phyloP scores from a whole-genome alignment of 2,329 filamentous ascomycete genomes.

The Niveomyces coronatus region DNA sequence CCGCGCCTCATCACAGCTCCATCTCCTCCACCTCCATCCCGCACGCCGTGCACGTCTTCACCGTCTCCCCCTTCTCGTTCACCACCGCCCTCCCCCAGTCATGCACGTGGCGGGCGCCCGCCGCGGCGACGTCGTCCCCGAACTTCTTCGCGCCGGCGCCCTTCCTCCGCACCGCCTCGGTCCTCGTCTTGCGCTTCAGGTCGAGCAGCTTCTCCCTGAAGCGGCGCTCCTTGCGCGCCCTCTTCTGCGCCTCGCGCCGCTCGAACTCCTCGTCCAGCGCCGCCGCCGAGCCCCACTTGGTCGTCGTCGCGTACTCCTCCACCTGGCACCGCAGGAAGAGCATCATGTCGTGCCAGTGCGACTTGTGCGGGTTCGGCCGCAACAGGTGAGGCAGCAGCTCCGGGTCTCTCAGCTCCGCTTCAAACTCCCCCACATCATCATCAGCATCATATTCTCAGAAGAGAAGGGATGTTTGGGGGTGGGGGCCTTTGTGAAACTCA shows the following conservation, averaged over 20 bases:
- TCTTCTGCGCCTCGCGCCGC: constrained; percentile 66
- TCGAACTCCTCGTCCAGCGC: constrained; percentile 84
- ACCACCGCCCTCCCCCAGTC: constrained; percentile 69
- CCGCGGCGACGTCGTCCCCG: constrained; percentile 69
- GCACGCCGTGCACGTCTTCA: constrained; percentile 70
- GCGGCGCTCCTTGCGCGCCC: constrained; percentile 78
- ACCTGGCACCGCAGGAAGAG: constrained; percentile 89
- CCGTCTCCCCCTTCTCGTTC: constrained; percentile 60
- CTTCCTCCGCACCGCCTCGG: constrained; percentile 76
- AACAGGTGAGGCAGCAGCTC: constrained; percentile 80
- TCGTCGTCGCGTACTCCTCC: constrained; percentile 81
- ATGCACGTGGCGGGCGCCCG: constrained; percentile 65
- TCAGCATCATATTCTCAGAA: no score
- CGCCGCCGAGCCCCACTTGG: constrained; percentile 85
- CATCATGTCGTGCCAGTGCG: constrained; percentile 98
- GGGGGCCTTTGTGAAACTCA: constrained; percentile 31
- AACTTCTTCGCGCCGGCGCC: constrained; percentile 52
- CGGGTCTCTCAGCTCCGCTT: constrained; percentile 81
- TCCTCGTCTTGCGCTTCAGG: constrained; percentile 84
- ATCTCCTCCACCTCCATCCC: constrained; percentile 72
- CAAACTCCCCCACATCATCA: no score
- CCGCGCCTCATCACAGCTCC: constrained; percentile 40
- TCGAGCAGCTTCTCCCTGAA: constrained; percentile 84
- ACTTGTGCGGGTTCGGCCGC: constrained; percentile 88
- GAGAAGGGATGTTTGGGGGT: constrained; percentile 9